A percentile compares a stretch with the other conserved stretches of the same genome.
phyloP scores from a whole-genome alignment of 2,329 filamentous ascomycete genomes.

The Fusarium agapanthi region DNA sequence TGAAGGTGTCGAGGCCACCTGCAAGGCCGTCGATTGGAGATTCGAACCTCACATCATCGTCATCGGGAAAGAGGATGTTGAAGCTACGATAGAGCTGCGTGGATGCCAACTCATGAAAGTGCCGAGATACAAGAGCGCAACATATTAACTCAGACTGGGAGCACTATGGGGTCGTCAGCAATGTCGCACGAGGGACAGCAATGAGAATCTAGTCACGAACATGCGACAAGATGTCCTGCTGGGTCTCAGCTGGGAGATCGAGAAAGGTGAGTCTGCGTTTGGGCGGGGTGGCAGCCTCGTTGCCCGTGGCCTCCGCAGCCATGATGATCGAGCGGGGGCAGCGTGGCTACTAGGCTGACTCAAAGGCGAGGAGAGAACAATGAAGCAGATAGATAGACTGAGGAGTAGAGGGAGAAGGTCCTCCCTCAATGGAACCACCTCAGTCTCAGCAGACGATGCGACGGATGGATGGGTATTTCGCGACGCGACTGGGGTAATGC shows the following conservation, averaged over 20 bases:
- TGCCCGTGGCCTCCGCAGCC: constrained; percentile 47
- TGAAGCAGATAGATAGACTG: background rate
- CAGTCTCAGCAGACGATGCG: constrained; percentile 9
- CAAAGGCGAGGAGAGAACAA: background rate
- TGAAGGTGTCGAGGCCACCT: constrained; percentile 67
- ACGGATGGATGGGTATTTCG: constrained; percentile 9
- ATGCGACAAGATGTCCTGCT: constrained; percentile 58
- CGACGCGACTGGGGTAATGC: constrained; percentile 28
- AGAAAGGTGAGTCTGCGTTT: constrained; percentile 47
- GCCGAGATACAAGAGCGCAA: constrained; percentile 65
- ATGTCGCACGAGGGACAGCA: background rate
- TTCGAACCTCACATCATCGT: constrained; percentile 62
- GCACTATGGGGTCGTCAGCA: constrained; percentile 51
- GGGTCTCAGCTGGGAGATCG: constrained; percentile 57
- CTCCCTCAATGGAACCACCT: background rate
- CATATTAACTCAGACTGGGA: constrained; percentile 62
- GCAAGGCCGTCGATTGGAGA: constrained; percentile 66
- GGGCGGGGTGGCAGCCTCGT: constrained; percentile 38
- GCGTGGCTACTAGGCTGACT: constrained; percentile 26
- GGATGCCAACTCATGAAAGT: constrained; percentile 66
- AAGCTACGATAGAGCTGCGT: constrained; percentile 68
- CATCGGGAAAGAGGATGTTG: constrained; percentile 68
- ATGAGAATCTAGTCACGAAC: constrained; percentile 45
- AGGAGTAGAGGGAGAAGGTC: background rate
- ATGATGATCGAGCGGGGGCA: constrained; percentile 45